These are phyloP conservation scores for Angomonas desouzai DNA, from an alignment of 208 protist species.

Conservation along the genomic window DNA sequence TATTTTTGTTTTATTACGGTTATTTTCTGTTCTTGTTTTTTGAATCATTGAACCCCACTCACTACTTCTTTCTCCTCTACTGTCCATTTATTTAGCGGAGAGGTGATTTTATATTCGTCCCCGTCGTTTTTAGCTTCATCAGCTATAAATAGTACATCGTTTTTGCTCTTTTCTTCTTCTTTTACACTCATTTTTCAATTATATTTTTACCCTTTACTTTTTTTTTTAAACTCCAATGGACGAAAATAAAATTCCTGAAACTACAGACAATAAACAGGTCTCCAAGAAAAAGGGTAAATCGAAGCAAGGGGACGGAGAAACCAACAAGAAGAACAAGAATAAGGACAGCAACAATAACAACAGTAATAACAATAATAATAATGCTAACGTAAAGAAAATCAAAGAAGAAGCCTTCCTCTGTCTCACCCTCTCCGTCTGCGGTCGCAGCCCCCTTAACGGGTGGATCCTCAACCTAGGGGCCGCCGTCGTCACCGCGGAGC, in stretches of 20 bases:
- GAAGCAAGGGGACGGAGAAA: not conserved
- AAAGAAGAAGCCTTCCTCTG: slow-evolving; percentile 25
- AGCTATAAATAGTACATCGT: no score
- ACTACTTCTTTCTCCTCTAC: no score
- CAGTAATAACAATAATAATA: slow-evolving; percentile 2
- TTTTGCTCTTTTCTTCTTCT: no score
- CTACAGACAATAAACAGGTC: no score
- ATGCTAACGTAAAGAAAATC: slow-evolving; percentile 6
- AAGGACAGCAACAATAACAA: slow-evolving; percentile 9
- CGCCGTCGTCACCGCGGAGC: slow-evolving; percentile 12
- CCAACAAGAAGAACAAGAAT: slow-evolving; percentile 3
- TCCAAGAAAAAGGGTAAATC: not conserved
- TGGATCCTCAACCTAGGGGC: slow-evolving; percentile 25
- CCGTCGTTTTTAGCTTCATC: no score
- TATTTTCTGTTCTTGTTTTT: no score
- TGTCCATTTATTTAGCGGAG: no score
- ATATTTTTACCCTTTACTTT: slow-evolving; percentile 5
- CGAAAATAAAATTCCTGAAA: no score
- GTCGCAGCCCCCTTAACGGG: slow-evolving; percentile 22
- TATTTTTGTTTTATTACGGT: no score
- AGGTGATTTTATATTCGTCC: no score
- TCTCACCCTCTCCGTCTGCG: slow-evolving; percentile 15
- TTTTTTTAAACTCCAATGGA: slow-evolving; percentile 1
- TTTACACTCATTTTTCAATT: not conserved
- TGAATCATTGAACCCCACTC: no score